A percentile compares a stretch with the other conserved stretches of the same genome.
These are phyloP conservation scores for Theileria annulata DNA, from an alignment of 169 alveolate genomes.

Conservation along the genomic window DNA sequence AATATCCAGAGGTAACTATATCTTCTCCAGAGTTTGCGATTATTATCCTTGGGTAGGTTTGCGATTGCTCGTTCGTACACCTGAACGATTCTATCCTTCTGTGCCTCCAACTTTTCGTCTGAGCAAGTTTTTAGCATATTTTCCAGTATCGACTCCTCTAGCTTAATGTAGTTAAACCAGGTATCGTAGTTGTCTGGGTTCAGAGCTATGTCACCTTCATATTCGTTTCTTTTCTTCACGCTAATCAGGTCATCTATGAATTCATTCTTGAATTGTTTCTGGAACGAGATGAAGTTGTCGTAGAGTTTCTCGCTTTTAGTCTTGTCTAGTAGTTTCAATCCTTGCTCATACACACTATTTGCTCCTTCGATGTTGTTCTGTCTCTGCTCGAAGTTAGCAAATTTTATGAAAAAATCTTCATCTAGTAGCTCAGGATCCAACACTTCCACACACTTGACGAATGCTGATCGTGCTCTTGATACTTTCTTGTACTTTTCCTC, in stretches of 20 bases:
- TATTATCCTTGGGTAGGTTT: constrained; percentile 88
- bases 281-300: constrained; percentile 87
- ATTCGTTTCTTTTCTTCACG: constrained; percentile 79
- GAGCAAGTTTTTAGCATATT: constrained; percentile 4
- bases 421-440: constrained; percentile 88
- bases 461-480: constrained; percentile 85
- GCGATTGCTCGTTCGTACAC: constrained; percentile 93
- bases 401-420: constrained; percentile 90
- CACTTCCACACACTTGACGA: constrained; percentile 84
- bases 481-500: constrained; percentile 89
- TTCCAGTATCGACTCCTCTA: constrained; percentile 89
- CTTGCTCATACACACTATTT: constrained; percentile 90
- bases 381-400: constrained; percentile 92
- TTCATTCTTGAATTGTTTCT: constrained; percentile 91
- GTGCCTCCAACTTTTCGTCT: constrained; percentile 49
- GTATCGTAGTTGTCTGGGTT: constrained; percentile 90
- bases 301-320: constrained; percentile 86
- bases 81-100: constrained; percentile 73
- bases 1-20: constrained; percentile 93
- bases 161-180: constrained; percentile 94
- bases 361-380: constrained; percentile 90
- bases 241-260: constrained; percentile 86
- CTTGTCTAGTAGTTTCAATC: constrained; percentile 88
- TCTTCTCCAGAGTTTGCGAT: constrained; percentile 90
- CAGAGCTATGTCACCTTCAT: constrained; percentile 78